Evolutionary conservation across 371 early-diverging fungal genomes (phyloP).

Genomic region (Parasitella parasitica): DNA sequence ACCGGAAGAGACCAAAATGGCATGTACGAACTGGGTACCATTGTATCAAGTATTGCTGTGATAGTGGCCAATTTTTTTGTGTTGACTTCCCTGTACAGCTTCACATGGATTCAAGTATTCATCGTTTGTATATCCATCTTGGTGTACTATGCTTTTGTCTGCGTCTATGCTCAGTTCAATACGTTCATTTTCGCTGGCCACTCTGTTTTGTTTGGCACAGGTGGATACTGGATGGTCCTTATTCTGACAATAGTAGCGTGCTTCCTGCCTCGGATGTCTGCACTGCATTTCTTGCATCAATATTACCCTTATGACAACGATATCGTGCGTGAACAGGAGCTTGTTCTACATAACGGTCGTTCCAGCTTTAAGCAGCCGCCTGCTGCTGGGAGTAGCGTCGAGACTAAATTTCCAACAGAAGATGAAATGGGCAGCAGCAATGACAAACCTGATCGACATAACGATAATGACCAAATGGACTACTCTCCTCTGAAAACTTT

Average conservation of each 20-base stretch:
- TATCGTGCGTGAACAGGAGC: constrained; percentile 60
- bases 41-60: constrained; percentile 74
- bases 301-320: constrained; percentile 64
- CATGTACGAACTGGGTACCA: constrained; percentile 74
- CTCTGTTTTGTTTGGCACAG: constrained; percentile 46
- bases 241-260: constrained; percentile 49
- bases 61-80: constrained; percentile 82
- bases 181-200: constrained; percentile 45
- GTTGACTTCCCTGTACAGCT: constrained; percentile 70
- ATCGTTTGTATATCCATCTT: constrained; percentile 59
- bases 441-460: not conserved
- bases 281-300: constrained; percentile 47
- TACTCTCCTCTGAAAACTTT: not conserved
- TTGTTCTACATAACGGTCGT: constrained; percentile 24
- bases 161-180: constrained; percentile 46
- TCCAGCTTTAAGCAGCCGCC: not conserved
- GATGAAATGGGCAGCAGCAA: not conserved
- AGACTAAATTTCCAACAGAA: not conserved
- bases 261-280: constrained; percentile 49
- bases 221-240: constrained; percentile 50
- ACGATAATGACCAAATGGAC: not conserved
- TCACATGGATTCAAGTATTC: constrained; percentile 72
- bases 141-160: constrained; percentile 49
- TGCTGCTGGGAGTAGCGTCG: not conserved
- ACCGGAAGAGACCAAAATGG: constrained; percentile 63